Conservation (phyloP, 108 stramenopile genomes). For the Pseudonitzschia multiseries region DNA sequence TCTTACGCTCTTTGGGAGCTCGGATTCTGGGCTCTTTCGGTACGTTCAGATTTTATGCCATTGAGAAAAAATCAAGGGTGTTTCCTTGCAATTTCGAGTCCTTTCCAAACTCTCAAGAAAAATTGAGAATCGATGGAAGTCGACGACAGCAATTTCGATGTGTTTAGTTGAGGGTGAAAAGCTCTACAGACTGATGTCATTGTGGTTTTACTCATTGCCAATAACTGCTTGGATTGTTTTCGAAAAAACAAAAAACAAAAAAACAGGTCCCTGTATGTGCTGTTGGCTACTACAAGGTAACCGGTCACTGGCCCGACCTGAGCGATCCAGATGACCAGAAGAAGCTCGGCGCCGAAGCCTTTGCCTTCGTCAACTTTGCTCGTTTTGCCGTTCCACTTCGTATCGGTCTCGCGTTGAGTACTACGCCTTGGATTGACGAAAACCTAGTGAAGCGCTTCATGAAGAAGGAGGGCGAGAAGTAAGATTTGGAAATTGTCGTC, state of each 20-base stretch:
- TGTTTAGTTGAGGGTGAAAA: no score
- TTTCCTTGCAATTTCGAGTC: no score
- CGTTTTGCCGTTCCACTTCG: constrained; percentile 86
- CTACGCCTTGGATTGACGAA: constrained; percentile 74
- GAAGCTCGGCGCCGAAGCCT: constrained; percentile 83
- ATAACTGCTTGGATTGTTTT: no score
- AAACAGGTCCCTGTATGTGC: constrained; percentile 62
- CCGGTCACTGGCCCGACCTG: constrained; percentile 86
- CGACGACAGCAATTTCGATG: neutral
- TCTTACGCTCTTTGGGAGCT: constrained; percentile 81
- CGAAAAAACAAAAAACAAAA: no score
- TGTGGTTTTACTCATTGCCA: neutral
- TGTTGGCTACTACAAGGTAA: constrained; percentile 59
- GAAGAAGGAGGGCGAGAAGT: constrained; percentile 21
- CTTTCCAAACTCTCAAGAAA: no score
- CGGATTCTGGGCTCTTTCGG: constrained; percentile 76
- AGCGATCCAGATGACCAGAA: constrained; percentile 62
- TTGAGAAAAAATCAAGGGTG: no score
- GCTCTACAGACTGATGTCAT: neutral
- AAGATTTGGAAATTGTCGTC: neutral
- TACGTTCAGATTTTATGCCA: neutral
- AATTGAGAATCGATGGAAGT: neutral
- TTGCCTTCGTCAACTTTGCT: constrained; percentile 90
- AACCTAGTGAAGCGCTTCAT: constrained; percentile 68
- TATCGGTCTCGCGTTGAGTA: constrained; percentile 79